phyloP scores from a whole-genome alignment of 495 filamentous ascomycete genomes.

The Staphylotrichum tortipilum region DNA sequence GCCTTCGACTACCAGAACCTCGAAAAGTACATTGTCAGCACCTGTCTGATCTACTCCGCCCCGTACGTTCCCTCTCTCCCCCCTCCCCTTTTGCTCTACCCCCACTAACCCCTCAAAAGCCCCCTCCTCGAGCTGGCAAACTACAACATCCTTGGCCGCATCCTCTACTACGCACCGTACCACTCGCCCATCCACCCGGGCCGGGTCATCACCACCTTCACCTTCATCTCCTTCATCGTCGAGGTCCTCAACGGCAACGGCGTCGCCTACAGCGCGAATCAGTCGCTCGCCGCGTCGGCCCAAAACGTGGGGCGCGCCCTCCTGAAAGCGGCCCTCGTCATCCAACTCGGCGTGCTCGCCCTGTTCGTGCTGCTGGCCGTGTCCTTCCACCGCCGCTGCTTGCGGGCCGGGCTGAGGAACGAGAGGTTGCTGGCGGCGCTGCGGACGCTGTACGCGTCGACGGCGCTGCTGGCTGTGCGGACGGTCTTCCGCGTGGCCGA shows the following conservation, averaged over 20 bases:
- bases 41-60: conserved; percentile 51
- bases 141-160: conserved; percentile 67
- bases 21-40: conserved; percentile 50
- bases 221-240: conserved; percentile 51
- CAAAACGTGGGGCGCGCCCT: conserved; percentile 49
- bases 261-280: conserved; percentile 52
- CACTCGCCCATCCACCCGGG: conserved; percentile 70
- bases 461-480: conserved; percentile 49
- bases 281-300: conserved; percentile 31
- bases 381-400: conserved; percentile 53
- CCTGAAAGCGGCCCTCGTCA: conserved; percentile 56
- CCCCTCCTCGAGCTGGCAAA: conserved; percentile 67
- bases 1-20: conserved; percentile 52
- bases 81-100: neutral
- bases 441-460: conserved; percentile 54
- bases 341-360: conserved; percentile 57
- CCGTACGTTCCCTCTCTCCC: conserved; percentile 39
- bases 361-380: conserved; percentile 51
- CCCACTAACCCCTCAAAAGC: conserved; percentile 23
- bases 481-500: conserved; percentile 62
- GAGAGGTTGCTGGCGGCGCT: conserved; percentile 50
- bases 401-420: conserved; percentile 42
- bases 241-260: conserved; percentile 63
- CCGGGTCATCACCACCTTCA: conserved; percentile 67
- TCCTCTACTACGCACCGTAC: conserved; percentile 72